Conservation (phyloP, 192 early-diverging fungal species). For the Rhizoclosmatium sp. region DNA sequence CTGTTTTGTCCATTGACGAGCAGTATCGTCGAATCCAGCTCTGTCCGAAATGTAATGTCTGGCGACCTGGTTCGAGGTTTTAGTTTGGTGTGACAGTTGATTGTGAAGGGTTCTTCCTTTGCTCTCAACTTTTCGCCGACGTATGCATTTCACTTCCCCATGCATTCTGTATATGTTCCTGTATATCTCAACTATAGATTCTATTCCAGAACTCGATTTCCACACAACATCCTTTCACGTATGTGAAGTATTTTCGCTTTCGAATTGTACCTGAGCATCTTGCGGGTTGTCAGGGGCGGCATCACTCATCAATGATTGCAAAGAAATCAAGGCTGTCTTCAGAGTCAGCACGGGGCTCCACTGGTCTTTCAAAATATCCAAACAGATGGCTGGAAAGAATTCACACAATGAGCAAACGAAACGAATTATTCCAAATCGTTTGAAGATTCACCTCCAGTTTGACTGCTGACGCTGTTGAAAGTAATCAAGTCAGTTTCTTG, state of each 20-base stretch:
- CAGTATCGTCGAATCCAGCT: constrained; percentile 55
- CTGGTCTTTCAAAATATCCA: constrained; percentile 64
- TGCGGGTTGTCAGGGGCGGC: constrained; percentile 64
- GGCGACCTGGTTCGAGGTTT: constrained; percentile 49
- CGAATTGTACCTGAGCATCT: constrained; percentile 47
- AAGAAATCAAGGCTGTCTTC: constrained; percentile 62
- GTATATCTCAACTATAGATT: too few relatives aligned
- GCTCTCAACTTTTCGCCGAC: too few relatives aligned
- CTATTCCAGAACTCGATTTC: too few relatives aligned
- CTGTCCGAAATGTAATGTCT: constrained; percentile 55
- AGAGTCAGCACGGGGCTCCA: constrained; percentile 66
- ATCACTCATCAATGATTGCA: constrained; percentile 60
- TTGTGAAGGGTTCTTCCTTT: not conserved
- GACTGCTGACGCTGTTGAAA: constrained; percentile 52
- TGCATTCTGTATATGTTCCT: too few relatives aligned
- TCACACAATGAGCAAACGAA: not conserved
- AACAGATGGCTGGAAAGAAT: constrained; percentile 49
- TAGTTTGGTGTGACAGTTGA: constrained; percentile 9
- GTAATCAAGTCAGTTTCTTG: not conserved
- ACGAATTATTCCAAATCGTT: not conserved
- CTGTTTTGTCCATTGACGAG: constrained; percentile 54
- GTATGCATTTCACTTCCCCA: too few relatives aligned
- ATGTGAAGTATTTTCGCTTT: not conserved
- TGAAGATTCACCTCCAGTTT: constrained; percentile 54
- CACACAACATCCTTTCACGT: too few relatives aligned